Base-by-base conservation (phyloP, 306 rosid genomes). In the Casuarina equisetifolia region DNA sequence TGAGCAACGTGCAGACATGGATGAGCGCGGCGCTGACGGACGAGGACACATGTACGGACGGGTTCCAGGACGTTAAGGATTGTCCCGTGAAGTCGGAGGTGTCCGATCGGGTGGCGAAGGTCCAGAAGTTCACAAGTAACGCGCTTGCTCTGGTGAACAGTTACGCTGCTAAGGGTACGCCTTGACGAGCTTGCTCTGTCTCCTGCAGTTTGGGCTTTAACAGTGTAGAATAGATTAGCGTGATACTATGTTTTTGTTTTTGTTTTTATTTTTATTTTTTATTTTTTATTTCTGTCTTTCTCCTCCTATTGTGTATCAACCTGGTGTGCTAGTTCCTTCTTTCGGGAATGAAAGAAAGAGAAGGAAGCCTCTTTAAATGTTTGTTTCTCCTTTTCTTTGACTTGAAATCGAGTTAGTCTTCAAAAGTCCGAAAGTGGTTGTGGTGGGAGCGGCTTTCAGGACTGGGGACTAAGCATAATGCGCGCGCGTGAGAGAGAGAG, bases 1-100 rank as follows among this genome's bases (percentile, higher is more conserved):
- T 96, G 97, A 90, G 98, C 70, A 92, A 96, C 85, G 99, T 96
- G 6, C 99, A 96, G 90, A 96, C 99, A 90, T 96, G 99, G 99
- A 92, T 96, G 99, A 96, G 99, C 81, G 99, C 99, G 0, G 98
- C 99, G 8, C 80, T 96, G 5, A 96, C 99, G 10, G 96, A 96
- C 59, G 90, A 96, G 81, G 99, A 96, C 46, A 96, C 99, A 0
- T 96, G 99, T 74, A 92, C 99, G 80, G 98, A 96, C 70, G 99
- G 98, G 0, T 93, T 96, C 73, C 82, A 86, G 53, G 97, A 89
- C 42, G 98, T 90, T 44, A 20, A 67, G 4, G 89, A 96, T 1
- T 80, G 90, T 19, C 77, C 91, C 32, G 62, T 93, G 79, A 96
- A 96, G 82, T 2, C 69, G 67, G 91, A 84, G 12, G 87, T 96